phyloP scores from a whole-genome alignment of 768 basidiomycete genomes.

The Coprinellus micaceus region DNA sequence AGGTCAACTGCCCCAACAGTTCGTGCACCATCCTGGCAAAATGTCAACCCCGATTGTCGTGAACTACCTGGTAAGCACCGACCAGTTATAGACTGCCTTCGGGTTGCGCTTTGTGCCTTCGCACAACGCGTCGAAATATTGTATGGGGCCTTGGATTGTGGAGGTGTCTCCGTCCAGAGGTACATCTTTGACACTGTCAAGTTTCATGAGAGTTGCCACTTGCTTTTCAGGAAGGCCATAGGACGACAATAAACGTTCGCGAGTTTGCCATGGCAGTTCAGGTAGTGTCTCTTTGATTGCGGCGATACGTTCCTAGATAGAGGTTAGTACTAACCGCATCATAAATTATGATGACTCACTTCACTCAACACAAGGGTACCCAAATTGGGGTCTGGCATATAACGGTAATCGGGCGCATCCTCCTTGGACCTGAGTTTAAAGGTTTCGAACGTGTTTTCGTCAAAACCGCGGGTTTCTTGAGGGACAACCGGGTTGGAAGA shows the following conservation, averaged over 20 bases:
- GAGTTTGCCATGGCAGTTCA: slow-evolving; percentile 67
- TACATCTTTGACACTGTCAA: slow-evolving; percentile 66
- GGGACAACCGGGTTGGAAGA: slow-evolving; percentile 40
- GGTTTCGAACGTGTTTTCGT: slow-evolving; percentile 78
- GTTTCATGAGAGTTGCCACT: slow-evolving; percentile 66
- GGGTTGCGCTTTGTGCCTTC: slow-evolving; percentile 48
- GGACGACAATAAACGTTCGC: slow-evolving; percentile 47
- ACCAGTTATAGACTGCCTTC: slow-evolving; percentile 85
- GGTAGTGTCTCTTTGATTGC: slow-evolving; percentile 55
- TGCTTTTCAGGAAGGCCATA: slow-evolving; percentile 58
- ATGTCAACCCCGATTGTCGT: background rate
- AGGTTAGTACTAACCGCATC: background rate
- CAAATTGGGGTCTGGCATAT: slow-evolving; percentile 97
- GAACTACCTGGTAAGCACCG: slow-evolving; percentile 15
- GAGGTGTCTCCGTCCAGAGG: slow-evolving; percentile 52
- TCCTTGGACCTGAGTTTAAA: slow-evolving; percentile 85
- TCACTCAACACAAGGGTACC: slow-evolving; percentile 63
- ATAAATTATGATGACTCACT: slow-evolving; percentile 23
- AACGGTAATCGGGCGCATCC: slow-evolving; percentile 92
- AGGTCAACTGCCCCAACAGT: slow-evolving; percentile 72
- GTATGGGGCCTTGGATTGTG: slow-evolving; percentile 39
- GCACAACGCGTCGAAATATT: slow-evolving; percentile 78
- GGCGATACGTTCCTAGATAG: slow-evolving; percentile 56
- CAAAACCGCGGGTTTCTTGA: slow-evolving; percentile 91
- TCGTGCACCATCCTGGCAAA: slow-evolving; percentile 80